Base-by-base conservation (phyloP, 1,284 basidiomycete species). In the Cutaneotrichosporon curvatum region DNA sequence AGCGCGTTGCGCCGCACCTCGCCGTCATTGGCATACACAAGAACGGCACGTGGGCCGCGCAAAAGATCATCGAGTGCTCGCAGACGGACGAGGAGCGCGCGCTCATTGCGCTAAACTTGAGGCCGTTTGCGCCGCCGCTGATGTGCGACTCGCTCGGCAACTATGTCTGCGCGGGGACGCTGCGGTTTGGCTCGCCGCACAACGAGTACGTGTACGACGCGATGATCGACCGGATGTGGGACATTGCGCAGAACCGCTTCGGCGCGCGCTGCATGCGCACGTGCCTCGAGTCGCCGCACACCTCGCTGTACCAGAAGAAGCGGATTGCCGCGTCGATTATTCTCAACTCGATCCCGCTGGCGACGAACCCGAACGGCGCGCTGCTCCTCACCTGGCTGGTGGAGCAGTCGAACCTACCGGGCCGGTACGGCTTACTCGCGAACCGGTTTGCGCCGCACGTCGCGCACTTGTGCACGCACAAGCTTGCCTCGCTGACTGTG, bases 41-140 rank as follows among this genome's bases (percentile, higher is more conserved):
- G 76, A 98, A 98, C 61, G 95, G 95, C 33, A 99, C 95, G 0
- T 98, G 95, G 95, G 94, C 95, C 1, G 94, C 92, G 3, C 95
- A 98, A 72, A 95, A 95, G 78, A 94, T 97, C 65, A 97, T 98
- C 57, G 92, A 97, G 73, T 94, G 89, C 57, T 86, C 92, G 36
- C 80, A 82, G 45, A 83, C 80, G n/a, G 82, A 85, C 6, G 90
- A 95, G 52, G 95, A 98, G 68, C 79, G 90, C 47, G 77, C 76
- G 3, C 72, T 96, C 31, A 83, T 99, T 61, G 82, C 85, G 37
- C 81, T 85, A 65, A 86, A 95, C 67, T 72, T 99, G 51, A 77
- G 87, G 43, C 83, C 95, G 0, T 98, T 92, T 67, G 81, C 88
- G 7, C 95, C 95, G 39, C 89, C 95, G 12, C 78, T 99, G 23